Percentiles rank a stretch among this genome's conserved stretches.
These are phyloP conservation scores for Aspergillus melleus DNA, from an alignment of 2,329 filamentous ascomycete species.

Conservation along the genomic window DNA sequence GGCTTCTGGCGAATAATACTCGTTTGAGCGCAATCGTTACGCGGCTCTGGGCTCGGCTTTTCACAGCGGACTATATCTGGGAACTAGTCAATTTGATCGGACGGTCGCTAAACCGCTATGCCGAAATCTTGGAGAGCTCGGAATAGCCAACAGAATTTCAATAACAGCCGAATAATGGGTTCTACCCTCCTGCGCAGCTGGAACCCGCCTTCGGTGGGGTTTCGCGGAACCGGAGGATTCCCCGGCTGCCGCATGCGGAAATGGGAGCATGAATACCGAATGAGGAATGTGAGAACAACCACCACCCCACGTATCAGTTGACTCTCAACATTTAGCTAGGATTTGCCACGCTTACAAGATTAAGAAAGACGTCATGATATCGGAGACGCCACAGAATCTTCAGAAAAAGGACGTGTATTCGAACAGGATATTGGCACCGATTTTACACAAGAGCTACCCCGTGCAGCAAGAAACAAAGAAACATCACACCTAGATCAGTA, in stretches of 20 bases:
- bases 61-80: constrained; percentile 39
- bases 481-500: background rate
- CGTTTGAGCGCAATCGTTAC: constrained; percentile 33
- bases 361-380: too few species aligned
- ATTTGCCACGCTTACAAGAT: too few species aligned
- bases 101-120: constrained; percentile 34
- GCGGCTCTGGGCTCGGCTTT: constrained; percentile 35
- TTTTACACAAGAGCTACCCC: background rate
- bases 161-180: too few species aligned
- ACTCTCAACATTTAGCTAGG: too few species aligned
- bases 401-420: too few species aligned
- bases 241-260: background rate
- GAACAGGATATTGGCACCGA: background rate
- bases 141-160: background rate
- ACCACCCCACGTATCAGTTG: too few species aligned
- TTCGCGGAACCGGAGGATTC: too few species aligned
- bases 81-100: constrained; percentile 38
- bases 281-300: background rate
- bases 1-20: constrained; percentile 34
- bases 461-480: too few species aligned
- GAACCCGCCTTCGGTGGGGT: too few species aligned
- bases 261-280: background rate
- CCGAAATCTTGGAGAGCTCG: constrained; percentile 28
- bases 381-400: too few species aligned
- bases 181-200: too few species aligned